Evolutionary conservation across 148 eudicot genomes (phyloP).

Genomic region (Gaultheria prostrata): DNA sequence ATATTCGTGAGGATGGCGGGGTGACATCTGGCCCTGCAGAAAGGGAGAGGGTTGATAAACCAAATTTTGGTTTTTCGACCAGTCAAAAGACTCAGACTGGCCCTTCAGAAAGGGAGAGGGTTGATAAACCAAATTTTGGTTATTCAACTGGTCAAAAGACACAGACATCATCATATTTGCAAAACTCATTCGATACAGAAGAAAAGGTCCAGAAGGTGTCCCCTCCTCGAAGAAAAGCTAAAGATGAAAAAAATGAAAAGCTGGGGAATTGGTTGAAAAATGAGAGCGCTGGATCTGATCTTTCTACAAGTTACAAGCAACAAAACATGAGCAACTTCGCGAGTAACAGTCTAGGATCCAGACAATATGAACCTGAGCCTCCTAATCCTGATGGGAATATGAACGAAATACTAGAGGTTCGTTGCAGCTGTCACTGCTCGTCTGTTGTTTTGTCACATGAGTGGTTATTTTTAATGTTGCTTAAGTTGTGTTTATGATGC

Average conservation of each 20-base stretch:
- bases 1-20: conserved; percentile 44
- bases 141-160: conserved; percentile 48
- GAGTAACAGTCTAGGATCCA: conserved; percentile 36
- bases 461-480: neutral
- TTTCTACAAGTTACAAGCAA: conserved; percentile 42
- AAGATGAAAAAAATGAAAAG: conserved; percentile 81
- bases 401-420: conserved; percentile 84
- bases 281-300: conserved; percentile 60
- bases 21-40: conserved; percentile 33
- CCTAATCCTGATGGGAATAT: conserved; percentile 64
- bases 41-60: conserved; percentile 48
- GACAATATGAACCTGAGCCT: conserved; percentile 55
- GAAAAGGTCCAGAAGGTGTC: conserved; percentile 83
- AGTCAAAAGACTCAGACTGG: conserved; percentile 41
- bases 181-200: conserved; percentile 49
- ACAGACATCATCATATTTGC: conserved; percentile 31
- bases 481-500: conserved; percentile 2
- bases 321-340: conserved; percentile 41
- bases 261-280: conserved; percentile 56
- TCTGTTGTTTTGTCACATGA: neutral
- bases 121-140: conserved; percentile 46
- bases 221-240: conserved; percentile 84
- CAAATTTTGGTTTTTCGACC: conserved; percentile 40
- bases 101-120: conserved; percentile 41
- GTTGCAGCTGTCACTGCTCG: conserved; percentile 13